Conservation (phyloP, 2,329 filamentous ascomycete species). For the Hortaea sp. region DNA sequence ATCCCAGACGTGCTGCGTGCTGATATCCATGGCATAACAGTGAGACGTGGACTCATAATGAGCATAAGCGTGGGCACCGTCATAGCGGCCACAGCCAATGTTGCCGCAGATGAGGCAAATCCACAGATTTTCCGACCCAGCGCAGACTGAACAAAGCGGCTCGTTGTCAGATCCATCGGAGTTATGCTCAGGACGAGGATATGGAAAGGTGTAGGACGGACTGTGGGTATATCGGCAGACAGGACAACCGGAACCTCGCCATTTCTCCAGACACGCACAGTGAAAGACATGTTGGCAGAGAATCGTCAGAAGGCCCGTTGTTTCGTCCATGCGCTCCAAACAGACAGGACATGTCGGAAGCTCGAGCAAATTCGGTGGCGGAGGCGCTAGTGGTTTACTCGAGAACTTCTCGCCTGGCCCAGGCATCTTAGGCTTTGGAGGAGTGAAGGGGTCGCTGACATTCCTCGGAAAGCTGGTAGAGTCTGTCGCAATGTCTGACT, state of each 20-base stretch:
- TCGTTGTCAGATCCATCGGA: slow-evolving; percentile 36
- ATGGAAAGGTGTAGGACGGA: slow-evolving; percentile 30
- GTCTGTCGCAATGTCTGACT: slow-evolving; percentile 28
- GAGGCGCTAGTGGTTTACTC: slow-evolving; percentile 56
- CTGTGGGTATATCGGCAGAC: slow-evolving; percentile 84
- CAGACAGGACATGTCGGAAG: slow-evolving; percentile 94
- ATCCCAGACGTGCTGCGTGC: slow-evolving; percentile 95
- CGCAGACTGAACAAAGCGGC: slow-evolving; percentile 73
- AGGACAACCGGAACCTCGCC: slow-evolving; percentile 87
- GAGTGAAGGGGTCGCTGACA: slow-evolving; percentile 53
- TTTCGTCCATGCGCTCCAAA: slow-evolving; percentile 96
- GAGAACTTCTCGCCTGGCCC: slow-evolving; percentile 26
- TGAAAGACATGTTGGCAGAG: slow-evolving; percentile 97
- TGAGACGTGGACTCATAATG: slow-evolving; percentile 87
- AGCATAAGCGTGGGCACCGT: slow-evolving; percentile 82
- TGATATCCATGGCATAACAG: slow-evolving; percentile 84
- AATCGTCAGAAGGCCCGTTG: slow-evolving; percentile 86
- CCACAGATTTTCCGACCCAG: slow-evolving; percentile 76
- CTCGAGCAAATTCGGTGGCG: slow-evolving; percentile 77
- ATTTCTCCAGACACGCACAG: slow-evolving; percentile 90
- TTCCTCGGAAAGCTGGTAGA: slow-evolving; percentile 49
- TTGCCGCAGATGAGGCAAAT: slow-evolving; percentile 90
- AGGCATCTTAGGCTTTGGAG: slow-evolving; percentile 24
- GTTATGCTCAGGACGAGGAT: slow-evolving; percentile 19
- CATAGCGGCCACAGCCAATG: slow-evolving; percentile 89